Conservation (phyloP, 2,329 filamentous ascomycete species). For the Pseudocercospora crystallina region DNA sequence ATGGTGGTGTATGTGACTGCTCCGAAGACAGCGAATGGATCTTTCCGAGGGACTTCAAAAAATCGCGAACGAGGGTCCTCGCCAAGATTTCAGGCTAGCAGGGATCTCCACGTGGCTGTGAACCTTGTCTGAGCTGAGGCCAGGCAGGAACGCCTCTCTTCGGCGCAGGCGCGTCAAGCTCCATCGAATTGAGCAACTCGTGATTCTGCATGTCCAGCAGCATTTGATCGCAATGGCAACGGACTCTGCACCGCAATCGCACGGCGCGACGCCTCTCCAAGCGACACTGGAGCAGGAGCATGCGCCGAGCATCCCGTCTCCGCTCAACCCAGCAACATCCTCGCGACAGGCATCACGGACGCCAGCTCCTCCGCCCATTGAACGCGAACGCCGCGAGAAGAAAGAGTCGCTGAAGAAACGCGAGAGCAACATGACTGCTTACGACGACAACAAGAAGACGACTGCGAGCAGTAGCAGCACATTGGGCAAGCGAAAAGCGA, state of each 20-base stretch:
- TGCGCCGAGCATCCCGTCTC: conserved; percentile 69
- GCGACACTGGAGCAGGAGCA: conserved; percentile 42
- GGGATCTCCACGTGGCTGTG: conserved; percentile 7
- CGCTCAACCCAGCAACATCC: conserved; percentile 63
- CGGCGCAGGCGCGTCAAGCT: conserved; percentile 7
- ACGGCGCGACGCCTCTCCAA: conserved; percentile 13
- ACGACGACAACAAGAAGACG: conserved; percentile 10
- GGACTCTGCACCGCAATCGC: conserved; percentile 8
- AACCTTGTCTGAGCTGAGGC: conserved; percentile 1
- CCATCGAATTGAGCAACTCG: not conserved
- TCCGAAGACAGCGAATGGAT: not conserved
- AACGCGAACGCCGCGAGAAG: conserved; percentile 54
- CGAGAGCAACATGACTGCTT: conserved; percentile 37
- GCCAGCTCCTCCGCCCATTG: conserved; percentile 39
- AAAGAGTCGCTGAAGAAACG: conserved; percentile 54
- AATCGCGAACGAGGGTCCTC: too few relatives aligned
- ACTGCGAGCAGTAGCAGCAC: conserved; percentile 24
- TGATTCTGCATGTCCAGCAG: not conserved
- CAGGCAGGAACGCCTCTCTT: conserved; percentile 3
- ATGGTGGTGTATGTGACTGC: not conserved
- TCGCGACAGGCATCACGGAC: conserved; percentile 32
- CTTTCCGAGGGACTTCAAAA: too few relatives aligned
- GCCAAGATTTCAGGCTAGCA: not conserved
- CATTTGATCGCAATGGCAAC: conserved; percentile 7
- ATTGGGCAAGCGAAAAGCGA: conserved; percentile 39